Evolutionary conservation across 345 rosid species (phyloP).

Genomic region (Camelina neglecta): DNA sequence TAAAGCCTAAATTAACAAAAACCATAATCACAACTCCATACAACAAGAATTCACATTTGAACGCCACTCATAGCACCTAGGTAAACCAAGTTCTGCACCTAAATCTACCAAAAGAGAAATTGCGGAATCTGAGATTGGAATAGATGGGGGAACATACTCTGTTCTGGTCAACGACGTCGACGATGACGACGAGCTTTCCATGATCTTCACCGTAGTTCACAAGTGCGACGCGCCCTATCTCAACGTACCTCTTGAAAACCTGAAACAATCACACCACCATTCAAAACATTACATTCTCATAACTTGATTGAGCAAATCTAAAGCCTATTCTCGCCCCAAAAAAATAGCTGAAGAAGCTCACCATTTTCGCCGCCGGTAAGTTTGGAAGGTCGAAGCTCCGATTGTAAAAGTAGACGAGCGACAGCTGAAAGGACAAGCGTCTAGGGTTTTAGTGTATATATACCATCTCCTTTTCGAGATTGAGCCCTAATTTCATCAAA

Average conservation of each 20-base stretch:
- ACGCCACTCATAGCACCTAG: too few species aligned
- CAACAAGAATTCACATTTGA: too few species aligned
- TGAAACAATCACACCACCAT: slow-evolving; percentile 29
- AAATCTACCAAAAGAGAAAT: too few species aligned
- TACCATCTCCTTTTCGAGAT: slow-evolving; percentile 3
- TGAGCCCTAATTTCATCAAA: neutral
- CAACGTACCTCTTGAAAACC: slow-evolving; percentile 95
- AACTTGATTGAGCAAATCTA: too few species aligned
- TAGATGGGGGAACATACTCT: slow-evolving; percentile 46
- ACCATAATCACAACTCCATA: neutral
- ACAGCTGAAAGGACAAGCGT: neutral
- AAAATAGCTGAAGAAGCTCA: neutral
- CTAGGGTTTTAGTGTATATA: neutral
- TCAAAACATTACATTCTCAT: neutral
- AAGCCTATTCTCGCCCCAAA: too few species aligned
- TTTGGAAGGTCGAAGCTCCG: slow-evolving; percentile 21
- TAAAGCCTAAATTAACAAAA: slow-evolving; percentile 59
- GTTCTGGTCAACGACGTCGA: slow-evolving; percentile 91
- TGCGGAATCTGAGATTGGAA: too few species aligned
- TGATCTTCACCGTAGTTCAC: slow-evolving; percentile 88
- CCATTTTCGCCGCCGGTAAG: slow-evolving; percentile 42
- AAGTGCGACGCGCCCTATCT: slow-evolving; percentile 93
- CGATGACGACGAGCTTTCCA: slow-evolving; percentile 88
- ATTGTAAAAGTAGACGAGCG: neutral
- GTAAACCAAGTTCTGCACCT: too few species aligned